Conservation (phyloP, 768 basidiomycete genomes). For the Psilocybe sp. region DNA sequence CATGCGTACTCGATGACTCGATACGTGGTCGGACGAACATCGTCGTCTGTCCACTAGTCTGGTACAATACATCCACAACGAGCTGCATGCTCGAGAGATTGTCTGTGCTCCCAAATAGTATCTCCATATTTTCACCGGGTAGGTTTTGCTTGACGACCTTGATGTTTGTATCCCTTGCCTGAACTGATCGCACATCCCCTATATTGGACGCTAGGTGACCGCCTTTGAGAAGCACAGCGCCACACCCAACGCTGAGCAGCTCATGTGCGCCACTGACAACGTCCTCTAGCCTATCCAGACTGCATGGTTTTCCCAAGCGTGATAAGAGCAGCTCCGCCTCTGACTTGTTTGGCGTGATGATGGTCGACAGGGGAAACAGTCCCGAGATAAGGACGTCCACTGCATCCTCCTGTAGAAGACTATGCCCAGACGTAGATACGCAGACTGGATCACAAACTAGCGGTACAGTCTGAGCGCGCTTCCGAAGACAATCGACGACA, state of each 20-base stretch:
- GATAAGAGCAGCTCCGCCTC: slow-evolving; percentile 75
- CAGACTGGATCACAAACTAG: slow-evolving; percentile 89
- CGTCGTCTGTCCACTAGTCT: slow-evolving; percentile 32
- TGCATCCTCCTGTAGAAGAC: slow-evolving; percentile 66
- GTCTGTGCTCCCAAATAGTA: slow-evolving; percentile 37
- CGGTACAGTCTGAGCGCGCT: slow-evolving; percentile 42
- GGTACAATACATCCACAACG: slow-evolving; percentile 66
- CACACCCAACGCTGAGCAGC: slow-evolving; percentile 45
- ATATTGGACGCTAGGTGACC: slow-evolving; percentile 61
- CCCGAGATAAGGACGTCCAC: slow-evolving; percentile 53
- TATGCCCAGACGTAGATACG: slow-evolving; percentile 87
- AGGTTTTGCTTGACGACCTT: slow-evolving; percentile 43
- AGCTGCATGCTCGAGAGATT: slow-evolving; percentile 22
- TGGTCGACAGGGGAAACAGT: slow-evolving; percentile 66
- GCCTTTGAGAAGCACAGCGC: slow-evolving; percentile 78
- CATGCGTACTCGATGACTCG: slow-evolving; percentile 76
- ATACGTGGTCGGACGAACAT: slow-evolving; percentile 62
- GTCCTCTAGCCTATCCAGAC: slow-evolving; percentile 47
- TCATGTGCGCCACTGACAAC: slow-evolving; percentile 58
- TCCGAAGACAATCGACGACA: slow-evolving; percentile 49
- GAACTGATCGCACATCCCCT: slow-evolving; percentile 40
- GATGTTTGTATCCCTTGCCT: slow-evolving; percentile 25
- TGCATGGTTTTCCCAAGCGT: slow-evolving; percentile 18
- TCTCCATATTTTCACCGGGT: slow-evolving; percentile 59
- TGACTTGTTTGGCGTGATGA: slow-evolving; percentile 84